phyloP scores from a whole-genome alignment of 257 asterid species.

The Nicotiana tabacum region DNA sequence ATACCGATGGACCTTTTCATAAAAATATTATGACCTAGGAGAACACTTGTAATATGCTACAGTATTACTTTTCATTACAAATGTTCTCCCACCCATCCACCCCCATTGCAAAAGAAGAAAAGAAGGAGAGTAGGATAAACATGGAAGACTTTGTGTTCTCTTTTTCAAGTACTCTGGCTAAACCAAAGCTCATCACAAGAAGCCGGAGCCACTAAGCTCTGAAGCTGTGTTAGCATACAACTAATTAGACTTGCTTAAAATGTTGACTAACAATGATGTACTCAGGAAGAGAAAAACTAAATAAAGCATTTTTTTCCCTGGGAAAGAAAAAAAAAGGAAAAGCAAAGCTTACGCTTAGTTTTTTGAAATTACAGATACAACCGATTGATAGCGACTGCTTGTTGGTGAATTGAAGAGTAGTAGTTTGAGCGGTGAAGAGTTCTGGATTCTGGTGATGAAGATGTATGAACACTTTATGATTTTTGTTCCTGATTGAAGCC shows the following conservation, averaged over 20 bases:
- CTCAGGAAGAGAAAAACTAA: background rate
- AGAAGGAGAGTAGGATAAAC: background rate
- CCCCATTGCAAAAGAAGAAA: background rate
- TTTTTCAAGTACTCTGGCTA: background rate
- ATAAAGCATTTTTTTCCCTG: background rate
- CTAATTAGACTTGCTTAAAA: background rate
- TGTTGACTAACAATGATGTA: background rate
- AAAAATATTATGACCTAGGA: too few species aligned
- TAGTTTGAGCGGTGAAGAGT: background rate
- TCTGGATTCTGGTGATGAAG: constrained; percentile 24
- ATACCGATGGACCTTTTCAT: too few species aligned
- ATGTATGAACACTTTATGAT: constrained; percentile 22
- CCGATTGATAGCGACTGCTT: background rate
- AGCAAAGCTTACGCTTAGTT: background rate
- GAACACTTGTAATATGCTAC: too few species aligned
- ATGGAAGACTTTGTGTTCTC: background rate
- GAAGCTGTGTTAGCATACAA: background rate
- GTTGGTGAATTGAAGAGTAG: background rate
- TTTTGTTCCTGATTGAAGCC: background rate
- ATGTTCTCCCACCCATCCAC: background rate
- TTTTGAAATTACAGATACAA: constrained; percentile 1
- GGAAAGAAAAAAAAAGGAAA: background rate
- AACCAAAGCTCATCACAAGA: background rate
- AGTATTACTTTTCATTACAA: too few species aligned
- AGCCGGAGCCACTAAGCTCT: background rate